Conservation (phyloP, 768 basidiomycete genomes). For the Lyophyllum decastes region DNA sequence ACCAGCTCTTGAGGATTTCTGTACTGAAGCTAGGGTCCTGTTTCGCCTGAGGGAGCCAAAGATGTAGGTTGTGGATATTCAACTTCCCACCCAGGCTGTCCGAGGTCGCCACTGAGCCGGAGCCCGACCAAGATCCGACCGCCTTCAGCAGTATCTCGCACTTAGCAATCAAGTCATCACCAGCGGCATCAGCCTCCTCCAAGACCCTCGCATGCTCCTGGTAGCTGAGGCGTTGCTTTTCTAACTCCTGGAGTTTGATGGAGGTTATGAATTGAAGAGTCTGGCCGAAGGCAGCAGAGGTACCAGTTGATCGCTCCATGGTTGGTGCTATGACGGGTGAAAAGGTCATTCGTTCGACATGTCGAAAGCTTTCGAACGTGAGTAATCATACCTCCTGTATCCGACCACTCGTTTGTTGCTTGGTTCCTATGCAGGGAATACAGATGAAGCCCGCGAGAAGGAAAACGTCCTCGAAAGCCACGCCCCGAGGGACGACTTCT, state of each 20-base stretch:
- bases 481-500: not conserved
- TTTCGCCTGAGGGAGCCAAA: slow-evolving; percentile 41
- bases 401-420: not conserved
- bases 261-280: slow-evolving; percentile 45
- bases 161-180: slow-evolving; percentile 26
- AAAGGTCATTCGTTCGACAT: not conserved
- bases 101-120: slow-evolving; percentile 22
- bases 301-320: not conserved
- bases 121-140: slow-evolving; percentile 36
- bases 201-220: slow-evolving; percentile 34
- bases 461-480: not conserved
- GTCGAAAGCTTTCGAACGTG: not conserved
- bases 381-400: not conserved
- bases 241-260: slow-evolving; percentile 43
- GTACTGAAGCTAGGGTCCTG: slow-evolving; percentile 40
- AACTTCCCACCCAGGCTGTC: slow-evolving; percentile 23
- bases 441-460: not conserved
- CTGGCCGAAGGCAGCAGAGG: slow-evolving; percentile 31
- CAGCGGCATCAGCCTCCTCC: slow-evolving; percentile 23
- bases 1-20: slow-evolving; percentile 38
- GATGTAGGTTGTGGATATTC: slow-evolving; percentile 30
- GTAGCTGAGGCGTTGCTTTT: slow-evolving; percentile 38
- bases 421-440: not conserved
- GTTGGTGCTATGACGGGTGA: not conserved
- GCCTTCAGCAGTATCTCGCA: slow-evolving; percentile 36